A percentile compares a stretch with the other conserved stretches of the same genome.
phyloP scores from a whole-genome alignment of 768 basidiomycete species.

The Cystofilobasidium bisporidii region DNA sequence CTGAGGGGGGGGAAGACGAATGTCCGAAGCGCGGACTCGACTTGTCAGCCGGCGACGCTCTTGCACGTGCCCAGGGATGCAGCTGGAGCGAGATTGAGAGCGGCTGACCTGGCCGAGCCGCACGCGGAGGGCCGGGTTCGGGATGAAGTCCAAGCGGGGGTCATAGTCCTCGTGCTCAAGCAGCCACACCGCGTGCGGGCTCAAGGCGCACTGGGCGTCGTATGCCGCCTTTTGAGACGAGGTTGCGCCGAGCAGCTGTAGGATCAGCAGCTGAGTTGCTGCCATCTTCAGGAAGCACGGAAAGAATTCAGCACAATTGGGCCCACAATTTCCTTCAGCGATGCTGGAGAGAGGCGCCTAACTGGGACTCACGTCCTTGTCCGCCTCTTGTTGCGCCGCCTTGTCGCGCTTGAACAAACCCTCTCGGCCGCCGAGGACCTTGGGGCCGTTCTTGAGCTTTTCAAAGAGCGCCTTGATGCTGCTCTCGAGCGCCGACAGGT shows the following conservation, averaged over 20 bases:
- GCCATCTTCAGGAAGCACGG: neutral
- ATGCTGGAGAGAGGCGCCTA: neutral
- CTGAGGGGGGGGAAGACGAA: neutral
- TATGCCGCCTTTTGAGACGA: neutral
- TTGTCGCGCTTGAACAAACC: neutral
- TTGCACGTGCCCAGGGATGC: no score
- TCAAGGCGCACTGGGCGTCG: neutral
- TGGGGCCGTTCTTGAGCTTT: neutral
- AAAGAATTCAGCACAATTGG: neutral
- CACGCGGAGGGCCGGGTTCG: neutral
- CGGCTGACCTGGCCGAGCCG: neutral
- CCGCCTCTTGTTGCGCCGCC: neutral
- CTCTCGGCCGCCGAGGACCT: neutral
- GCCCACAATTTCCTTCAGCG: no score
- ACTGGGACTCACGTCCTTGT: neutral
- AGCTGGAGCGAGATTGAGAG: no score
- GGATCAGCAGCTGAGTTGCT: constrained; percentile 1
- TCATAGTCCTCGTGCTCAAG: neutral
- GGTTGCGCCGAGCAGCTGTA: neutral
- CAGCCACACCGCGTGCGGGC: neutral
- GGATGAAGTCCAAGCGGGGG: neutral
- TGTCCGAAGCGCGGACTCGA: neutral
- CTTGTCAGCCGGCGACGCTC: neutral
- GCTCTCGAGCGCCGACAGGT: neutral
- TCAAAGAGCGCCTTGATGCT: neutral